Percentiles rank a stretch among this genome's conserved stretches.
Conservation (phyloP, 2,329 filamentous ascomycete genomes). For the Phialemonium atrogriseum region DNA sequence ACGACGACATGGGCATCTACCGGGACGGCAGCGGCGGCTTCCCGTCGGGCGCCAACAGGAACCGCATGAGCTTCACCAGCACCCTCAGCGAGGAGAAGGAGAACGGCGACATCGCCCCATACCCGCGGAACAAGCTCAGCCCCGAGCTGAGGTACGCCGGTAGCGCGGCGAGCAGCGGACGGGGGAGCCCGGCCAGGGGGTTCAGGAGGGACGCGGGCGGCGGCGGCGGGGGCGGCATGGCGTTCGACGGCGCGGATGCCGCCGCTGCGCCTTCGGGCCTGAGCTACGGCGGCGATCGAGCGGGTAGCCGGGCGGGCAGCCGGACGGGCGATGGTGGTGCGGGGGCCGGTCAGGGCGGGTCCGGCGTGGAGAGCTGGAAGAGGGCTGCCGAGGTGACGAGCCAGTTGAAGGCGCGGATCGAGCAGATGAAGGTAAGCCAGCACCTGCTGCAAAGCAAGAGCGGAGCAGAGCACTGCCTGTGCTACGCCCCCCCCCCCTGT, state of each 20-base stretch:
- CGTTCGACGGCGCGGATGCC: conserved; percentile 17
- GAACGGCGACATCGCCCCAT: conserved; percentile 45
- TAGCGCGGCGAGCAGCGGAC: conserved; percentile 44
- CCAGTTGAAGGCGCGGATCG: conserved; percentile 92
- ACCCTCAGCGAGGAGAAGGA: conserved; percentile 70
- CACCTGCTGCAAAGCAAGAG: too few species aligned
- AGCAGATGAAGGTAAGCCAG: conserved; percentile 93
- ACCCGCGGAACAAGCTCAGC: conserved; percentile 43
- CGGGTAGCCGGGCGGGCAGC: conserved; percentile 13
- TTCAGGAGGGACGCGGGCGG: conserved; percentile 29
- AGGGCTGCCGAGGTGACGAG: conserved; percentile 95
- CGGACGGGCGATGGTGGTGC: conserved; percentile 8
- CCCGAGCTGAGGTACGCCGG: conserved; percentile 44
- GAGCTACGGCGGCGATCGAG: conserved; percentile 10
- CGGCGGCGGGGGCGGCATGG: conserved; percentile 18
- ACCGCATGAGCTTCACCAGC: conserved; percentile 56
- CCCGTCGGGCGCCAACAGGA: conserved; percentile 26
- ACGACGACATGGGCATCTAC: conserved; percentile 53
- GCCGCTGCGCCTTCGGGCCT: conserved; percentile 12
- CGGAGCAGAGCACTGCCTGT: too few species aligned
- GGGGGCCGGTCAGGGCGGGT: conserved; percentile 7
- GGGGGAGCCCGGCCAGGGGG: conserved; percentile 51
- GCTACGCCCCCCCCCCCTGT: too few species aligned
- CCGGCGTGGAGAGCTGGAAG: conserved; percentile 85
- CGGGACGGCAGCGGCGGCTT: conserved; percentile 39